Evolutionary conservation across 1,284 basidiomycete species (phyloP).

Genomic region (Agroathelia rolfsii): DNA sequence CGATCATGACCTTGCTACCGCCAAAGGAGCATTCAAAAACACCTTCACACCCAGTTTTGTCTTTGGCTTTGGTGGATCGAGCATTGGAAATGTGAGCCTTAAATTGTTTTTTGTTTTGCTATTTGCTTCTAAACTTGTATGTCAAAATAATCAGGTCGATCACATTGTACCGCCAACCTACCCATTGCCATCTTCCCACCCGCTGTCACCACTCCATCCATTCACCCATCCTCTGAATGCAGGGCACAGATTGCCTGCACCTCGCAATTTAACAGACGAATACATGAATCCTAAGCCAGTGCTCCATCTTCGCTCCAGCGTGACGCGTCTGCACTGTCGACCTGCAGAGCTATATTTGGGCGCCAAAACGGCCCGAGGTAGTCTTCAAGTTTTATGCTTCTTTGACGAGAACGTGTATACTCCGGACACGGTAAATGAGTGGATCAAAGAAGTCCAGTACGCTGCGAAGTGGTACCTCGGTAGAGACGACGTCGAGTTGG

Average conservation of each 20-base stretch:
- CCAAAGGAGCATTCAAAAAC: too few species aligned
- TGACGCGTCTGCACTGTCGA: slow-evolving; percentile 27
- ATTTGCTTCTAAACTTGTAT: too few species aligned
- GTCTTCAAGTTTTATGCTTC: slow-evolving; percentile 24
- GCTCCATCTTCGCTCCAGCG: slow-evolving; percentile 12
- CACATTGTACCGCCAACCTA: too few species aligned
- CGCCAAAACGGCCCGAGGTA: slow-evolving; percentile 23
- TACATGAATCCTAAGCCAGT: slow-evolving; percentile 6
- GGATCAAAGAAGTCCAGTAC: slow-evolving; percentile 30
- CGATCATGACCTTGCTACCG: too few species aligned
- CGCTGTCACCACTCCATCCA: slow-evolving; percentile 13
- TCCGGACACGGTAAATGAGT: slow-evolving; percentile 26
- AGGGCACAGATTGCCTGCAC: not conserved
- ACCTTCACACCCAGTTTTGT: too few species aligned
- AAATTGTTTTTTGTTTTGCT: too few species aligned
- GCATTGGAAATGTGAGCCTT: slow-evolving; percentile 36
- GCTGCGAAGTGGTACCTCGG: slow-evolving; percentile 31
- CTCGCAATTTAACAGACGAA: not conserved
- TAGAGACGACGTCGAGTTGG: slow-evolving; percentile 4
- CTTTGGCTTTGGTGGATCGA: slow-evolving; percentile 31
- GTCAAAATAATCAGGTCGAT: too few species aligned
- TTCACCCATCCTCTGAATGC: too few species aligned
- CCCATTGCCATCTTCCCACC: slow-evolving; percentile 17
- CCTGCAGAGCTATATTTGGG: slow-evolving; percentile 40
- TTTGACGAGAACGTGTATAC: slow-evolving; percentile 35